Conservation (phyloP, 176 grass and related monocot species). For the Musa itinerans region DNA sequence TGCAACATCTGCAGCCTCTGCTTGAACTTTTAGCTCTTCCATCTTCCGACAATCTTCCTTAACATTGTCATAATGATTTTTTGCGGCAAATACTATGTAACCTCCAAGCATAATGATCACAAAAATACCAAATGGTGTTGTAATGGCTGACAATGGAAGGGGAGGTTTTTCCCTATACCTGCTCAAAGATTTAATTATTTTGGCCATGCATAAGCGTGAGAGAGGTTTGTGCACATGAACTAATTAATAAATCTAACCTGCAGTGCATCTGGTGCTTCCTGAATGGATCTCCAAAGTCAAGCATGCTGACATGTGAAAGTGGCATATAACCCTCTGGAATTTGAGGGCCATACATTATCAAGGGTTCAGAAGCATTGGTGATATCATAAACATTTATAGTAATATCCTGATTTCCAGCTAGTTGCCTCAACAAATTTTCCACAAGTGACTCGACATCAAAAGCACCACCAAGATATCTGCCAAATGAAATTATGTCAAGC, state of each 20-base stretch:
- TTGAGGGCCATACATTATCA: conserved; percentile 79
- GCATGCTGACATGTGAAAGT: conserved; percentile 60
- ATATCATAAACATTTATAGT: conserved; percentile 90
- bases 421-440: conserved; percentile 76
- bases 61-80: conserved; percentile 78
- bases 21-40: conserved; percentile 88
- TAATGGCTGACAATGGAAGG: conserved; percentile 48
- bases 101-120: conserved; percentile 77
- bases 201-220: background rate
- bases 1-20: conserved; percentile 88
- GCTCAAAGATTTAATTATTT: conserved; percentile 21
- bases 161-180: conserved; percentile 75
- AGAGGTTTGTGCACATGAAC: conserved; percentile 7
- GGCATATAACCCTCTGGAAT: conserved; percentile 28
- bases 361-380: conserved; percentile 66
- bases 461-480: conserved; percentile 90
- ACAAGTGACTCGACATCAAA: conserved; percentile 94
- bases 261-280: conserved; percentile 91
- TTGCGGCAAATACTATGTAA: conserved; percentile 72
- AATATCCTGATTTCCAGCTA: conserved; percentile 95
- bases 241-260: conserved; percentile 33
- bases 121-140: conserved; percentile 63
- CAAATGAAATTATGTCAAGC: background rate
- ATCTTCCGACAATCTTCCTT: conserved; percentile 89
- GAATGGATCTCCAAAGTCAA: conserved; percentile 97